These are phyloP conservation scores for Ophiocordyceps camponoti-leonardi DNA, from an alignment of 2,329 filamentous ascomycete genomes.

Conservation along the genomic window DNA sequence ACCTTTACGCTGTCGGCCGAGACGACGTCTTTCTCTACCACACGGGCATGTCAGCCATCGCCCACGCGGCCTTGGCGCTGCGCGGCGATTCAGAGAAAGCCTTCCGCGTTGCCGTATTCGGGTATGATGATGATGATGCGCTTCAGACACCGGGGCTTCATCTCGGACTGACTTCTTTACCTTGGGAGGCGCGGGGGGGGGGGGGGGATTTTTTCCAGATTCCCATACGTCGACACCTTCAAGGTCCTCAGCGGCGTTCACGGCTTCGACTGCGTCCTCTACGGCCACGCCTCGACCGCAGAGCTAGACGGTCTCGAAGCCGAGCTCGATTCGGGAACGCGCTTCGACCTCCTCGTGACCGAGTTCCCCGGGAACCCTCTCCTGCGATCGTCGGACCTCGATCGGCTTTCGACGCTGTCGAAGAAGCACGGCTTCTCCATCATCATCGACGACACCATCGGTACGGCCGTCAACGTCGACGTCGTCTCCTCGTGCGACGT, in stretches of 20 bases:
- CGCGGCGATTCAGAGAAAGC: background rate
- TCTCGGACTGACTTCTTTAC: too few species aligned
- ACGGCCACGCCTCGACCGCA: conserved; percentile 19
- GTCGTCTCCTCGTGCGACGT: conserved; percentile 28
- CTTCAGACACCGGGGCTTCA: too few species aligned
- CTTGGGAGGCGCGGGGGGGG: too few species aligned
- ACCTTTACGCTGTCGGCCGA: conserved; percentile 5
- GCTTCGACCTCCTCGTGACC: conserved; percentile 25
- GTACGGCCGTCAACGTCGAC: conserved; percentile 26
- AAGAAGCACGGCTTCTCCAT: conserved; percentile 21
- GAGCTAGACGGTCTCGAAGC: conserved; percentile 22
- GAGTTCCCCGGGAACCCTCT: conserved; percentile 23
- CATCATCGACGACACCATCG: conserved; percentile 27
- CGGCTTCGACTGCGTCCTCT: conserved; percentile 20
- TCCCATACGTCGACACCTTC: conserved; percentile 13
- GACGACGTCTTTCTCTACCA: conserved; percentile 30
- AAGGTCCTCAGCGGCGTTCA: conserved; percentile 11
- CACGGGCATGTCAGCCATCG: conserved; percentile 34
- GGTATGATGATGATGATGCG: conserved; percentile 6
- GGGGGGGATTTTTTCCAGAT: too few species aligned
- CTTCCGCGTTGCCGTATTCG: conserved; percentile 10
- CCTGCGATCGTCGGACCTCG: conserved; percentile 12
- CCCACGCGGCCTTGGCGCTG: conserved; percentile 7
- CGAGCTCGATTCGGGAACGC: conserved; percentile 17
- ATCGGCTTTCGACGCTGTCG: conserved; percentile 10